phyloP scores from a whole-genome alignment of 2,329 filamentous ascomycete genomes.

The Bipolaris bicolor region DNA sequence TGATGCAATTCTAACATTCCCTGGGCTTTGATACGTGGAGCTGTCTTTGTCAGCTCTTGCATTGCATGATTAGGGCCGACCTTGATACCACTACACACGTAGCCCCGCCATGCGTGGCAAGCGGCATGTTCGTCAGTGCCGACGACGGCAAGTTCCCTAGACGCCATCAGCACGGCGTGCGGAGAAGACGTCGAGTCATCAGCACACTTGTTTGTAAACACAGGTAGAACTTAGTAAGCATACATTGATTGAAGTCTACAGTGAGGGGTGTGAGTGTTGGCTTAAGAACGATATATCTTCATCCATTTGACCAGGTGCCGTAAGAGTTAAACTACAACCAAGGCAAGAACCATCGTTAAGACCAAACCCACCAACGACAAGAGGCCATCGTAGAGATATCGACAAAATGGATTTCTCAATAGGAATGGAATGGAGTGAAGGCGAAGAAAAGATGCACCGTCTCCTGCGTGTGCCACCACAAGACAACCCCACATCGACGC shows the following conservation, averaged over 20 bases:
- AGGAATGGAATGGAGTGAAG: conserved; percentile 64
- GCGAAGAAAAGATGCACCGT: conserved; percentile 69
- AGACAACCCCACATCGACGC: conserved; percentile 71
- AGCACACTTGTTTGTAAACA: background rate
- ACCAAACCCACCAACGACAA: background rate
- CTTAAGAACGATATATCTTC: background rate
- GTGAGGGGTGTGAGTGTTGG: background rate
- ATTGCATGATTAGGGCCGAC: background rate
- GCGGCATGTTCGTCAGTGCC: background rate
- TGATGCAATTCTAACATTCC: background rate
- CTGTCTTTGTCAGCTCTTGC: background rate
- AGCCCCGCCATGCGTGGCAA: background rate
- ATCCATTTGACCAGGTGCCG: background rate
- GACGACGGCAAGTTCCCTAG: background rate
- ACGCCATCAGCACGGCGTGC: background rate
- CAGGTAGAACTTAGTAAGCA: background rate
- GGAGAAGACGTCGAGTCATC: background rate
- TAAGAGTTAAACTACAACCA: background rate
- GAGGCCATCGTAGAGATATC: background rate
- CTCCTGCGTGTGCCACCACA: conserved; percentile 63
- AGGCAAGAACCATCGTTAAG: background rate
- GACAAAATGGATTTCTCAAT: conserved; percentile 53
- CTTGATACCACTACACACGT: too few relatives aligned
- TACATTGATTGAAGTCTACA: too few relatives aligned
- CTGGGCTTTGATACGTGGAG: background rate